Percentiles rank a stretch among this genome's conserved stretches.
Conservation (phyloP, 441 rosid genomes). For the Gossypium lobatum region DNA sequence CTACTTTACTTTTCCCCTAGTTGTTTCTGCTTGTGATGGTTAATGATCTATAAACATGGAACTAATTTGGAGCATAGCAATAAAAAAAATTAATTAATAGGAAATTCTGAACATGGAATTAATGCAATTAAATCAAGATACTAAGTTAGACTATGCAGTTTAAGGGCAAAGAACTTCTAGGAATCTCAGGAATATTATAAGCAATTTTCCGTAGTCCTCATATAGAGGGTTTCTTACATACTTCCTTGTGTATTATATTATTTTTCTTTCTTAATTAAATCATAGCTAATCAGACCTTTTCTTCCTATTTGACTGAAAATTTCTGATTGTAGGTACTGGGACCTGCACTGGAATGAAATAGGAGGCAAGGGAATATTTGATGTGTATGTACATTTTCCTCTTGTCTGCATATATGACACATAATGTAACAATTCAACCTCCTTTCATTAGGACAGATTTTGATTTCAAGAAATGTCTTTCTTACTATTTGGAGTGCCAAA, state of each 20-base stretch:
- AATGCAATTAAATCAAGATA: background rate
- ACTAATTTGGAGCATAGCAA: background rate
- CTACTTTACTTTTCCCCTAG: background rate
- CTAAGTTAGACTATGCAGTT: background rate
- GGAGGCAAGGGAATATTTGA: slow-evolving; percentile 66
- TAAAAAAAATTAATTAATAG: background rate
- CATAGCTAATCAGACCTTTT: slow-evolving; percentile 5
- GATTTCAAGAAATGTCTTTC: background rate
- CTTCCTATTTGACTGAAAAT: background rate
- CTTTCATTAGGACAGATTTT: background rate
- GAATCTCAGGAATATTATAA: background rate
- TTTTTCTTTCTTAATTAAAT: slow-evolving; percentile 4
- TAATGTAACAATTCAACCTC: background rate
- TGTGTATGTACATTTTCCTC: slow-evolving; percentile 40
- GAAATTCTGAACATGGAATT: background rate
- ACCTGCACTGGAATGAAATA: slow-evolving; percentile 49
- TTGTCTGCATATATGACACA: background rate
- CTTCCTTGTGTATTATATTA: background rate
- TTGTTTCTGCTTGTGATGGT: slow-evolving; percentile 2
- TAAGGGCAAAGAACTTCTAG: background rate
- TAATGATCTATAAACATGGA: background rate
- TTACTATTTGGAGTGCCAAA: background rate
- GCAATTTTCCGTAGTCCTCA: background rate
- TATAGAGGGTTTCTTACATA: background rate
- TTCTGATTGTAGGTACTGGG: slow-evolving; percentile 56